Base-by-base conservation (phyloP, 208 protist species). In the Leptomonas pyrrhocoris region DNA sequence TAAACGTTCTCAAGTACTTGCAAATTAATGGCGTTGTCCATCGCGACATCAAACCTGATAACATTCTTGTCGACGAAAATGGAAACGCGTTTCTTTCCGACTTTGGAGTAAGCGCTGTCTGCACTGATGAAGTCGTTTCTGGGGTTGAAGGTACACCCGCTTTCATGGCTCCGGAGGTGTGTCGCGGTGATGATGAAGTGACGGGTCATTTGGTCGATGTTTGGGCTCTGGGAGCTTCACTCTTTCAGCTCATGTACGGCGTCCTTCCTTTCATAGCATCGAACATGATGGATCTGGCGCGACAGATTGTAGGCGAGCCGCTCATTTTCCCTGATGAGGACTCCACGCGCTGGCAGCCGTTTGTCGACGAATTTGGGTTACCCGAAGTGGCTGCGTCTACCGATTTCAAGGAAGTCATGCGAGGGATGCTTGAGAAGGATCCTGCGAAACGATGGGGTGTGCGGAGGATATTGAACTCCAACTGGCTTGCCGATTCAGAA, bases 21-120 rank as follows among this genome's bases (percentile, higher is more conserved):
- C 82, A 87, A 49, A 53, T 59, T 4, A 55, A 74, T 19, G 45
- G 63, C 25, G 68, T 91, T 38, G 75, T 98, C 23, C 98, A 98
- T 73, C 77, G 97, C 38, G 97, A 99, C 74, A 87, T 99, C 36
- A 98, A 99, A 69, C 97, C 96, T 3, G 95, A 98, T 67, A 98
- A 98, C 73, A 90, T 98, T 45, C 80, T 95, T 18, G 40, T 89
- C 5, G 78, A 76, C 48, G 65, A 69, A 11, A 30, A 72, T 18
- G 70, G 60, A 11, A 76, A 62, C 27, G 73, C 65, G 3, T 83
- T 73, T 66, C 54, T 88, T 15, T 49, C 64, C 2, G 85, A 93
- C 60, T 89, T 93, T 74, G 88, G 88, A 27, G 73, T 86, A 4
- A 81, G 66, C 60, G 68, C 55, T 1, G 78, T 86, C 19, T 70